These are phyloP conservation scores for Xylaria cubensis DNA, from an alignment of 495 filamentous ascomycete genomes.

Conservation along the genomic window DNA sequence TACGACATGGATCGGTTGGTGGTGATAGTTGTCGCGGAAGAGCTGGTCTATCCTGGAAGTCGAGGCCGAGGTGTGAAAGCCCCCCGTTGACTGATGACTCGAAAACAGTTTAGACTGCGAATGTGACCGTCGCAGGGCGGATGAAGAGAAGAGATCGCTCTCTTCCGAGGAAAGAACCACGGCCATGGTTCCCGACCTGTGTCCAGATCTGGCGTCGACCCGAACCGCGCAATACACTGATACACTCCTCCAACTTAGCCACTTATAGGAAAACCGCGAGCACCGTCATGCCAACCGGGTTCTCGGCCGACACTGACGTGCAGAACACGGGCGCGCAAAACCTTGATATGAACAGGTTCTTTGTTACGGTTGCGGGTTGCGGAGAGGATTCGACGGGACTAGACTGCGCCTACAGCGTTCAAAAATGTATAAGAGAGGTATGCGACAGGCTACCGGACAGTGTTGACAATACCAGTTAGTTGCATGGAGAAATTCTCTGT, in stretches of 20 bases:
- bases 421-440: conserved; percentile 5
- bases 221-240: conserved; percentile 13
- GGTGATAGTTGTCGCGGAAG: conserved; percentile 35
- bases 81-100: conserved; percentile 35
- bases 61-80: conserved; percentile 51
- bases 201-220: conserved; percentile 6
- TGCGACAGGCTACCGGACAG: neutral
- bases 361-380: conserved; percentile 14
- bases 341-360: conserved; percentile 6
- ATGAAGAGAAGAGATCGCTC: conserved; percentile 50
- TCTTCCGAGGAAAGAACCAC: conserved; percentile 55
- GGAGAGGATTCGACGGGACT: conserved; percentile 4
- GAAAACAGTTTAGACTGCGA: conserved; percentile 54
- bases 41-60: conserved; percentile 47
- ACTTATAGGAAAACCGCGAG: conserved; percentile 21
- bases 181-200: conserved; percentile 47
- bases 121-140: conserved; percentile 54
- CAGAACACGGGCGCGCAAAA: neutral
- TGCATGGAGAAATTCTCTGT: neutral
- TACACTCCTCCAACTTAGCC: conserved; percentile 28
- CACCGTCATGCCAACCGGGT: conserved; percentile 24
- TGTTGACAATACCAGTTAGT: conserved; percentile 2
- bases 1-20: conserved; percentile 40
- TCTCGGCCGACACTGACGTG: conserved; percentile 9
- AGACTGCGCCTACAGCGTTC: conserved; percentile 22